Base-by-base conservation (phyloP, 148 eudicot species). In the Cornus suecica region DNA sequence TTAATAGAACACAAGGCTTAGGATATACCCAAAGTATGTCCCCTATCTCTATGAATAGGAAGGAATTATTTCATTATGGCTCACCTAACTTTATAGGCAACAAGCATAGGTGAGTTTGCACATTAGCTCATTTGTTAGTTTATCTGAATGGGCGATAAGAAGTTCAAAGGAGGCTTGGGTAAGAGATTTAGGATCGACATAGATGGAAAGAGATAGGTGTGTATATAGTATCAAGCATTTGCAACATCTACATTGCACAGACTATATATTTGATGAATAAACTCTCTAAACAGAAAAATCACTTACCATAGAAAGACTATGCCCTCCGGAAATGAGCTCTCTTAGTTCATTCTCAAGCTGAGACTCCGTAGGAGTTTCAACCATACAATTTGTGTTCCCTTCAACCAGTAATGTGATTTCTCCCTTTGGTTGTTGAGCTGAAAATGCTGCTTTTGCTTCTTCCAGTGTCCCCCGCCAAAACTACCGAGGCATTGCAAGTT, bases 381-480 rank as follows among this genome's bases (percentile, higher is more conserved):
- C 84, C 41, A 70, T 51, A 60, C 78, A 70, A 15, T 69, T 61
- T 31, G 77, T 71, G 76, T 80, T 88, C 69, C 99, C 99, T 83
- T 95, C 97, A 63, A 95, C 75, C 81, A 95, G 80, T 80, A 95
- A 74, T 68, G 99, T 95, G 74, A 95, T 95, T 89, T 95, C 99
- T 80, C 99, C 99, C 84, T 85, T 95, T 22, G 94, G 92, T 72
- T 84, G 85, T 76, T 88, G 91, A 65, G 79, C 60, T 37, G 85
- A 77, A 83, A 87, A 95, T 77, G 80, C 88, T 74, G 83, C 85
- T 80, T 86, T 91, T 16, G 97, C 97, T 78, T 88, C 91, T 52
- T 70, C 85, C 77, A 95, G 79, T 52, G 97, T 90, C 60, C 99
- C 97, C 64, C 94, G 90, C 99, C 99, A 95, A 80, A 95, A 95